phyloP scores from a whole-genome alignment of 768 basidiomycete genomes.

The Russula lepida region DNA sequence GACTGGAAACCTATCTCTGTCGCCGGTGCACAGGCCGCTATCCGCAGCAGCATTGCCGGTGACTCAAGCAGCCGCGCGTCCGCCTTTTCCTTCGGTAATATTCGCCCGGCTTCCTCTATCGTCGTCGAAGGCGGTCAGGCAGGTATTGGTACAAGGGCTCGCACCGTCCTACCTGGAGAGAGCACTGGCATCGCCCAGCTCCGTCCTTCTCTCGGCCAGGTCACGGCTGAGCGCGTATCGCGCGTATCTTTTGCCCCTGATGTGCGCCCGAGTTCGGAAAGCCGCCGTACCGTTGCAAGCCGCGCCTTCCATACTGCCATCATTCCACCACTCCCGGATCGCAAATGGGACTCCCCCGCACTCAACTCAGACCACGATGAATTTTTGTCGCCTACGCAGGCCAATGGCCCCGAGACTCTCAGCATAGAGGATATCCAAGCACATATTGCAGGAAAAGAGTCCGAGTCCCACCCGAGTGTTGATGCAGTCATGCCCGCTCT shows the following conservation, averaged over 20 bases:
- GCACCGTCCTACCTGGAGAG: constrained; percentile 22
- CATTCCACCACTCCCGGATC: constrained; percentile 36
- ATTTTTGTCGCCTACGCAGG: constrained; percentile 38
- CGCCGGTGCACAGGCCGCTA: constrained; percentile 64
- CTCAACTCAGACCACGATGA: constrained; percentile 12
- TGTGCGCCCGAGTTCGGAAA: constrained; percentile 39
- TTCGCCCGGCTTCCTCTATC: constrained; percentile 37
- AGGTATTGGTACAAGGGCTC: constrained; percentile 31
- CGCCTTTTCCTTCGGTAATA: constrained; percentile 51
- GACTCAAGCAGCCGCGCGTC: constrained; percentile 35
- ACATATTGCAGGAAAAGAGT: constrained; percentile 35
- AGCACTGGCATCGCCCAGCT: constrained; percentile 34
- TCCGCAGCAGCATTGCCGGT: constrained; percentile 58
- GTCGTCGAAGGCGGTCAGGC: constrained; percentile 39
- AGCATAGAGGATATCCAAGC: constrained; percentile 57
- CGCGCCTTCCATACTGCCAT: constrained; percentile 36
- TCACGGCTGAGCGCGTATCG: constrained; percentile 36
- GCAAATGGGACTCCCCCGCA: constrained; percentile 23
- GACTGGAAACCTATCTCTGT: constrained; percentile 71
- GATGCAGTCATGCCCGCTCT: constrained; percentile 66
- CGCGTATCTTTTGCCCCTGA: constrained; percentile 67
- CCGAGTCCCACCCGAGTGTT: constrained; percentile 31
- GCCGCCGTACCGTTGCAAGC: constrained; percentile 35
- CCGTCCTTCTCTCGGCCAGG: constrained; percentile 40
- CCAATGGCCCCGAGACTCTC: constrained; percentile 34